Base-by-base conservation (phyloP, 1,284 basidiomycete genomes). In the Taiwanofungus camphoratus region DNA sequence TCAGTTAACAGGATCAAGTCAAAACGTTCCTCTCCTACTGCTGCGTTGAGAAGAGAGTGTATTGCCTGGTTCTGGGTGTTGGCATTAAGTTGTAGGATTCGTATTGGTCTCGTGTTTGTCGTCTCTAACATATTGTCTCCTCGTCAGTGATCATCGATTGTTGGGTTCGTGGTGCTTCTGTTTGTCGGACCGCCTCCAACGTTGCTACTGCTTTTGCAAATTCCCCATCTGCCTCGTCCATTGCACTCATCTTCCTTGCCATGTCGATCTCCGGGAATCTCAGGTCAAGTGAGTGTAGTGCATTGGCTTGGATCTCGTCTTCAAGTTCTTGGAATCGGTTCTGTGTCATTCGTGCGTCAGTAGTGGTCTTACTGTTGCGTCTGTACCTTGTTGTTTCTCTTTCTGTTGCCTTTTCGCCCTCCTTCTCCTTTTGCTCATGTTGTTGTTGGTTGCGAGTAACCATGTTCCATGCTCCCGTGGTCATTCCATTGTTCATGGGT, bases 1-100 rank as follows among this genome's bases (percentile, higher is more conserved):
- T 40, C 27, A 4, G 39, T 41, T 21, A 41, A 13, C 12, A 41
- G 40, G 12, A 41, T 26, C 4, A 41, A 18, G 33, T 41, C 40
- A 30, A 27, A 23, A 15, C 24, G 22, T 13, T 33, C 30, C 5
- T 41, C 31, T 6, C 12, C 29, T 16, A 31, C 31, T 15, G 21
- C n/a, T 11, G 40, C 13, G 18, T 41, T 41, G 3, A 41, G 21
- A 7, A 33, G 29, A 29, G 3, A 9, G 33, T 35, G 33, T 7
- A 35, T 19, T 35, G 33, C 33, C 18, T 9, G 9, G 21, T 41
- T 41, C 23, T 33, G 27, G 18, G 6, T 5, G 32, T 41, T 41
- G 20, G 33, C 22, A 30, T 41, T 41, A 3, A 41, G 31, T 15
- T 41, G 40, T 16, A 41, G 13, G 2, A 41, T 23, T 12, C 24